Base-by-base conservation (phyloP, 306 rosid species). In the Ochetophila trinervis region DNA sequence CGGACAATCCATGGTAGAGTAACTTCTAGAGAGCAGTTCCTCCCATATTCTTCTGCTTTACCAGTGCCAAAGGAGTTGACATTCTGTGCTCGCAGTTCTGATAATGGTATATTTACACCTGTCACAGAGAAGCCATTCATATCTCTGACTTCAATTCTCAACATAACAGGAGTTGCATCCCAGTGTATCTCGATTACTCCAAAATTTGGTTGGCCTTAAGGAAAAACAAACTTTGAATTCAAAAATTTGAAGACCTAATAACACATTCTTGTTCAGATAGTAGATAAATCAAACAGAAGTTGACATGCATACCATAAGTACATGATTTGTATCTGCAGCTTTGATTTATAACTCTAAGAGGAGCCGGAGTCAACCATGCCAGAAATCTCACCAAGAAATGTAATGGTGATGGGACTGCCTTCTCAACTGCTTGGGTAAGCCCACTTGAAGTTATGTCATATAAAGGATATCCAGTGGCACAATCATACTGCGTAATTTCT, bases 361-460 rank as follows among this genome's bases (percentile, higher is more conserved):
- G 82, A 56, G 91, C 78, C 53, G 91, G 95, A 20, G 84, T 82
- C 71, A 83, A 60, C 85, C 85, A 78, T 62, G 89, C 89, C 45
- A 79, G 47, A 60, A 85, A 85, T 74, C 89, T 81, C 73, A 85
- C 82, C 1, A 85, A 5, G 62, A 70, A 66, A 65, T 45, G 89
- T 53, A 87, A 68, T 63, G 78, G 78, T 47, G 36, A 60, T n/a
- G 91, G 88, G 48, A 85, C 71, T 42, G 65, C 85, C 60, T 52
- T 80, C 74, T 85, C 96, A 45, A 90, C 57, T 32, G 96, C 86
- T 74, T 85, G 94, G 69, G 95, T 90, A 56, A 90, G 57, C 58
- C 96, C 96, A 40, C 94, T 87, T 54, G 96, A 74, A 72, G 96
- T 90, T 71, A 87, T 58, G 62, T 87, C 96, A 81, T 81, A 90